Evolutionary conservation across 139 green algal genomes (phyloP).

Genomic region (Asterochloris erici): DNA sequence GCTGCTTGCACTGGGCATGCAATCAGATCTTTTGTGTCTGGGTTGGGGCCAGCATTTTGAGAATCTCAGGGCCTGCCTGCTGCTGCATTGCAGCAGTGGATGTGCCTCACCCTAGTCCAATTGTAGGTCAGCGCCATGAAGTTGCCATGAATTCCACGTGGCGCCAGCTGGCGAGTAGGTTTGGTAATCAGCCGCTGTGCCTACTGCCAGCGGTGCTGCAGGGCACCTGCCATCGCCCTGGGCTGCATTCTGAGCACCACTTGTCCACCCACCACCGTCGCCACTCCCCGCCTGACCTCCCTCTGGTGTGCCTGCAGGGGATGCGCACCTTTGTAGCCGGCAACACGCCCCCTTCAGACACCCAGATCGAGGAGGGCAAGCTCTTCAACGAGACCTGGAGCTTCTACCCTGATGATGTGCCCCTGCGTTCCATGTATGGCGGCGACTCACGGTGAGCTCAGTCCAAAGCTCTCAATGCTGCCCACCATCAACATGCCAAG

Average conservation of each 20-base stretch:
- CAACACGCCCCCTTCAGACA: neutral
- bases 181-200: neutral
- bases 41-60: neutral
- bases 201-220: neutral
- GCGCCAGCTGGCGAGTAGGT: no score
- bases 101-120: no score
- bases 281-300: neutral
- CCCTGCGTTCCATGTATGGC: constrained; percentile 10
- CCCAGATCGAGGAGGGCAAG: constrained; percentile 6
- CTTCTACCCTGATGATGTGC: constrained; percentile 27
- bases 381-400: constrained; percentile 31
- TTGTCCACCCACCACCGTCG: neutral
- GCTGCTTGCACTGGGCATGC: no score
- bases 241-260: no score
- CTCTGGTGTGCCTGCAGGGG: constrained; percentile 9
- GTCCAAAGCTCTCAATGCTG: no score
- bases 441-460: neutral
- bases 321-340: constrained; percentile 25
- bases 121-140: no score
- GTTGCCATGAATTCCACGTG: no score
- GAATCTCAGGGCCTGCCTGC: neutral
- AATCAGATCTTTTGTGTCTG: neutral
- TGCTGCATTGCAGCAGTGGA: neutral
- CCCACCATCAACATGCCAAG: no score
- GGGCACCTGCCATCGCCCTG: neutral